Base-by-base conservation (phyloP, 163 green algal genomes). In the Scenedesmus sp. region DNA sequence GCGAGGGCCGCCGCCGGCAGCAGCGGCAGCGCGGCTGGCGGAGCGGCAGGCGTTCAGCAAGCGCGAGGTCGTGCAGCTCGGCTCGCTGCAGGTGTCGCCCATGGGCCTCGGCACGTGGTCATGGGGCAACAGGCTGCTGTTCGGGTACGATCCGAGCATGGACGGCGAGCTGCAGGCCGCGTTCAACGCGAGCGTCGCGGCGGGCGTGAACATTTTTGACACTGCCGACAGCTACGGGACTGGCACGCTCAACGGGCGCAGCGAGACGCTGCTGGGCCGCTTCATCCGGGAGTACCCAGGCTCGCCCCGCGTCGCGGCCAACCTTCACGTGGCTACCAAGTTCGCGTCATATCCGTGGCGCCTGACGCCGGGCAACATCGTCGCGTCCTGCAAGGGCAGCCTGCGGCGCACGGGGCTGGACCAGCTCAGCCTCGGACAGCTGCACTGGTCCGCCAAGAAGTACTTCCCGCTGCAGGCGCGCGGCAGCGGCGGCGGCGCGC, bases 161-260 rank as follows among this genome's bases (percentile, higher is more conserved):
- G 95, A 98, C 78, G 58, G 66, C 1, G 93, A 98, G 83, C 87
- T 98, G 62, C 88, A 96, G 75, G 56, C 85, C 53, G 84, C 97
- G n/a, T 99, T 98, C 81, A 92, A 98, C 85, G 71, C 91, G 13
- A 83, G 87, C 6, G 87, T 95, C 22, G 69, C 69, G 7, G 72
- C 50, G 15, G 96, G 95, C 26, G 84, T 98, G 60, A 97, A 96
- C 63, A n/a, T 99, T 0, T 99, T 98, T 62, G 96, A 99, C 84
- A 98, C 93, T 0, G 96, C 90, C 7, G 96, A 99, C 87, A 94
- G 83, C 0, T 99, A 99, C 75, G 96, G 93, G 82, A 89, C 81
- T 3, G 84, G 87, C n/a, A 33, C 53, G 9, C 78, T 91, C 26
- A 89, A 91, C 79, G 86, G 95, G 13, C 84, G 91, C 28, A 92